phyloP scores from a whole-genome alignment of 176 grass and related monocot species.

The Cymbopogon citratus region DNA sequence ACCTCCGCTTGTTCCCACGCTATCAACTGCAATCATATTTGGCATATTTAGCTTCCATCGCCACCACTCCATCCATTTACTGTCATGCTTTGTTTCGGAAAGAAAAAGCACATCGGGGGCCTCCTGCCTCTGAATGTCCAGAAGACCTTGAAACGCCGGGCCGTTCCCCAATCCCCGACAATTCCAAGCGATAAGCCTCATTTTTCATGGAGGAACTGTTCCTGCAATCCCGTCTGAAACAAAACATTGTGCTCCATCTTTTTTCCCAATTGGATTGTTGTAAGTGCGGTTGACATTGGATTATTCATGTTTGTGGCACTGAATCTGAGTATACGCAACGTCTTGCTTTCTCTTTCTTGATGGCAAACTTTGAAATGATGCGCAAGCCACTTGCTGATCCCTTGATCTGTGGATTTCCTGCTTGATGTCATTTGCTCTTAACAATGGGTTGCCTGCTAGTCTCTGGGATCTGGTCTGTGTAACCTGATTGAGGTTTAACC shows the following conservation, averaged over 20 bases:
- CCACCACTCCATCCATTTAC: neutral
- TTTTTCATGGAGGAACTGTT: too few species aligned
- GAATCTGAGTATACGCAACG: neutral
- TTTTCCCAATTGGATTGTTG: slow-evolving; percentile 31
- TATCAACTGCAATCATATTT: neutral
- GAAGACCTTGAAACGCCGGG: neutral
- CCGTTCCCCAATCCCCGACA: neutral
- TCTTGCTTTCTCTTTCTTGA: neutral
- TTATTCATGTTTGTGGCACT: slow-evolving; percentile 19
- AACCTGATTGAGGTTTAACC: neutral
- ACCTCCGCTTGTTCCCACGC: neutral
- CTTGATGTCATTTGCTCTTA: neutral
- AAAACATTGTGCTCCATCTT: too few species aligned
- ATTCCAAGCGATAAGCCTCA: neutral
- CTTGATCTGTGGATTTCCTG: neutral
- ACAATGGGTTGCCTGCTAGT: neutral
- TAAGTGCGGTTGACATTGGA: slow-evolving; percentile 16
- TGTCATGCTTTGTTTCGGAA: neutral
- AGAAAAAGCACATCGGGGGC: neutral
- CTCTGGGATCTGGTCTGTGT: too few species aligned
- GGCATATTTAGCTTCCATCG: neutral
- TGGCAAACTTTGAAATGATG: neutral
- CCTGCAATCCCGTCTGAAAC: too few species aligned
- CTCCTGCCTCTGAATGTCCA: neutral
- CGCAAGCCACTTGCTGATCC: neutral